Conservation (phyloP, 768 basidiomycete genomes). For the Podaxis sp. region DNA sequence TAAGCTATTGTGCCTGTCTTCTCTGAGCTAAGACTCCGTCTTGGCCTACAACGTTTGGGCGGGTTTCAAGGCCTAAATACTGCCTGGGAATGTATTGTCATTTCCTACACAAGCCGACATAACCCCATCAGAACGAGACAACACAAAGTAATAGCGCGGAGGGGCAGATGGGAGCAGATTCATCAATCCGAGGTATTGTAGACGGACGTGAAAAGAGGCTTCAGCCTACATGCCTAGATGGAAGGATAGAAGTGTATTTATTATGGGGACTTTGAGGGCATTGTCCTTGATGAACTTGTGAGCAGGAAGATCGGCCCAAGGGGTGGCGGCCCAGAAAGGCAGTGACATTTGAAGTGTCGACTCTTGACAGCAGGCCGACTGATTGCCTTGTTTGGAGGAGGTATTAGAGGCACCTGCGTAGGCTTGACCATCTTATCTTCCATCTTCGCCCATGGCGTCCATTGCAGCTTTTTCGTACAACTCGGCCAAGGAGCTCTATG, state of each 20-base stretch:
- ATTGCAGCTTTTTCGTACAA: slow-evolving; percentile 41
- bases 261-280: not conserved
- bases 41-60: too few species aligned
- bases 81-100: too few species aligned
- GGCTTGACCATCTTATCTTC: slow-evolving; percentile 2
- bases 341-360: not conserved
- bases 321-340: not conserved
- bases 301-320: not conserved
- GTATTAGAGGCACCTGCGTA: not conserved
- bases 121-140: not conserved
- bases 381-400: slow-evolving; percentile 7
- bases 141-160: not conserved
- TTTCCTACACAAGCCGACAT: not conserved
- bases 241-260: not conserved
- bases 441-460: slow-evolving; percentile 33
- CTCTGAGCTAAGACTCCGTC: too few species aligned
- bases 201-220: not conserved
- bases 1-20: too few species aligned
- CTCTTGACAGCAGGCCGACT: not conserved
- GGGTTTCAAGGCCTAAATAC: too few species aligned
- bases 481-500: slow-evolving; percentile 49
- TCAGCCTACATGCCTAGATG: not conserved
- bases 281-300: not conserved
- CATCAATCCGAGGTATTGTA: not conserved
- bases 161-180: not conserved